These are phyloP conservation scores for Podospora pseudopauciseta DNA, from an alignment of 495 filamentous ascomycete species.

Conservation along the genomic window DNA sequence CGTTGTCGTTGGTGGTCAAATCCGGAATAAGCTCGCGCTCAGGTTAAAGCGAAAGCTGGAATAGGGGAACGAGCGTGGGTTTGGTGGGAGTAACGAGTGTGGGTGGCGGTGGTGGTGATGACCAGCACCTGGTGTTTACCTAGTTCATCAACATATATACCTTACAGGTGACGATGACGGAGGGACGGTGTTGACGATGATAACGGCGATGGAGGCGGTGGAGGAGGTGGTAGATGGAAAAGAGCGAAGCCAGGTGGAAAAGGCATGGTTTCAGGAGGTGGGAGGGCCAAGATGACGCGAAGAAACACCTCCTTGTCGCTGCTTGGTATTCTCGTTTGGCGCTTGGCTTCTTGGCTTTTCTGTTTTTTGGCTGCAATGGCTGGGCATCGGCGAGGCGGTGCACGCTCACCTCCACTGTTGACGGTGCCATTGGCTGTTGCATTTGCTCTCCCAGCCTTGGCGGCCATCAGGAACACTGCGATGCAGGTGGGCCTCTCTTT, in stretches of 20 bases:
- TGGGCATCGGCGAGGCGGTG: conserved; percentile 21
- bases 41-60: background rate
- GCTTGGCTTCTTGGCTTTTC: conserved; percentile 26
- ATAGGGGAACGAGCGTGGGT: conserved; percentile 1
- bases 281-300: conserved; percentile 16
- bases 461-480: background rate
- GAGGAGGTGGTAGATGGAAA: background rate
- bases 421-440: background rate
- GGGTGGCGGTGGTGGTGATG: background rate
- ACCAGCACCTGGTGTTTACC: background rate
- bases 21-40: background rate
- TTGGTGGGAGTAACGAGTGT: conserved; percentile 2
- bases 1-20: background rate
- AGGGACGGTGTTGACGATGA: conserved; percentile 13
- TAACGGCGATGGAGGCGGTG: background rate
- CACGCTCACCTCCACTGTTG: conserved; percentile 9
- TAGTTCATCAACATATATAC: background rate
- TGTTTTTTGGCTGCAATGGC: background rate
- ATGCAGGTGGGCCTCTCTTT: background rate
- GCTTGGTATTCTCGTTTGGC: conserved; percentile 20
- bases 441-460: background rate
- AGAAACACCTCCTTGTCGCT: conserved; percentile 8
- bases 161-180: conserved; percentile 1
- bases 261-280: conserved; percentile 18
- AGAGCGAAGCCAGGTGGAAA: conserved; percentile 12